Conservation (phyloP, 1,284 basidiomycete genomes). For the Tilletia indica region DNA sequence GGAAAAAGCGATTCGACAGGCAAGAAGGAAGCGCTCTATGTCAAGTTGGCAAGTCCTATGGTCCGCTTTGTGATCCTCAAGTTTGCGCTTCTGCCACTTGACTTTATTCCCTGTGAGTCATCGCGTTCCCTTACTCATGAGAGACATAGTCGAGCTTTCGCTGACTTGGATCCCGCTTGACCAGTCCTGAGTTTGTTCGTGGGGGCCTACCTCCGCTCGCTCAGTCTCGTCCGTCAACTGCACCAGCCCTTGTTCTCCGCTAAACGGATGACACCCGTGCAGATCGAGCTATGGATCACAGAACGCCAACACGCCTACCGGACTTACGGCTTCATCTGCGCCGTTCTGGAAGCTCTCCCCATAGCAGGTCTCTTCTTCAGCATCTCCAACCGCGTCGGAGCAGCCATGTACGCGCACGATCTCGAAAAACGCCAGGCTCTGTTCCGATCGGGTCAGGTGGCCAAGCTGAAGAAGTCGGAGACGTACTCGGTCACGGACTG, state of each 20-base stretch:
- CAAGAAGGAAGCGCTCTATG: constrained; percentile 42
- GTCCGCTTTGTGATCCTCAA: constrained; percentile 40
- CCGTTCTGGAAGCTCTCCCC: constrained; percentile 48
- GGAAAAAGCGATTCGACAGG: constrained; percentile 38
- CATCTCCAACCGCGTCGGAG: constrained; percentile 53
- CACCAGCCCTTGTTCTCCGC: constrained; percentile 45
- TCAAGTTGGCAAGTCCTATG: constrained; percentile 37
- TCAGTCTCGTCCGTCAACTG: constrained; percentile 35
- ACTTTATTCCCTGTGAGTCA: constrained; percentile 42
- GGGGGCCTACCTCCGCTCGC: constrained; percentile 29
- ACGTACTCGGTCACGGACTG: background rate
- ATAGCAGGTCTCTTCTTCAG: constrained; percentile 46
- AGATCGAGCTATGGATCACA: constrained; percentile 50
- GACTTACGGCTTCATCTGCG: constrained; percentile 46
- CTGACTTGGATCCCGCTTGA: background rate
- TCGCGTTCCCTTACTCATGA: background rate
- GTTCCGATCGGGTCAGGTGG: constrained; percentile 29
- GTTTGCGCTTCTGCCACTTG: constrained; percentile 42
- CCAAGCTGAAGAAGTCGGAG: constrained; percentile 21
- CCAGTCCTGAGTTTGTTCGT: constrained; percentile 21
- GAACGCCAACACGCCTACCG: constrained; percentile 47
- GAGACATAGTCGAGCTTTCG: background rate
- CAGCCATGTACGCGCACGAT: constrained; percentile 53
- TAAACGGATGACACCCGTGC: constrained; percentile 49
- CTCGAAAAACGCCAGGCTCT: constrained; percentile 52